A percentile compares a stretch with the other conserved stretches of the same genome.
phyloP scores from a whole-genome alignment of 106 monocot genomes.

The Ottelia alismoides region DNA sequence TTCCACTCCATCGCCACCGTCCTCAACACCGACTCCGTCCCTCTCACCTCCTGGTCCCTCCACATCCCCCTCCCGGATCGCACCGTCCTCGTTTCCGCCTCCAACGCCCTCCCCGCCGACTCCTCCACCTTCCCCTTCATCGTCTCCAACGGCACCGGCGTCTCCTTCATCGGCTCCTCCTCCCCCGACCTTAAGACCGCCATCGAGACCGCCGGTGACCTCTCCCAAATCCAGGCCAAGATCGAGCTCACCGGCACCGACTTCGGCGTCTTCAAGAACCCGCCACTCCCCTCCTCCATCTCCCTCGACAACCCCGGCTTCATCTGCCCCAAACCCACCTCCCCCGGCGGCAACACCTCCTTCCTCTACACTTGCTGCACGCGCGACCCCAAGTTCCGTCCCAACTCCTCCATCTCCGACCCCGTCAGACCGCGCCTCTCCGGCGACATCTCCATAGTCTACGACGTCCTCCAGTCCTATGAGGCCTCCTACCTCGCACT shows the following conservation, averaged over 20 bases:
- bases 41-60: slow-evolving; percentile 24
- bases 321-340: slow-evolving; percentile 19
- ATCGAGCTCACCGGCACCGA: slow-evolving; percentile 21
- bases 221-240: slow-evolving; percentile 31
- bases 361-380: slow-evolving; percentile 28
- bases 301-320: slow-evolving; percentile 27
- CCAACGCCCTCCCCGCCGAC: slow-evolving; percentile 36
- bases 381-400: slow-evolving; percentile 19
- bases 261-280: slow-evolving; percentile 4
- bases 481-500: slow-evolving; percentile 48
- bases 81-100: slow-evolving; percentile 51
- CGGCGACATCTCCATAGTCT: slow-evolving; percentile 57
- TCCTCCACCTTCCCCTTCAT: slow-evolving; percentile 43
- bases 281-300: not conserved
- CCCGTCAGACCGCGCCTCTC: slow-evolving; percentile 25
- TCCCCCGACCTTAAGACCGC: slow-evolving; percentile 57
- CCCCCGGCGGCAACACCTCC: not conserved
- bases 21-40: slow-evolving; percentile 27
- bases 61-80: slow-evolving; percentile 20
- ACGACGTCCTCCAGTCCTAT: slow-evolving; percentile 55
- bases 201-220: slow-evolving; percentile 59
- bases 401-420: slow-evolving; percentile 8
- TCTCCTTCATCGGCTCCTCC: slow-evolving; percentile 58
- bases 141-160: slow-evolving; percentile 18
- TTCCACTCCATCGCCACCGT: slow-evolving; percentile 32